Base-by-base conservation (phyloP, 1,284 basidiomycete genomes). In the Waitea zeae region DNA sequence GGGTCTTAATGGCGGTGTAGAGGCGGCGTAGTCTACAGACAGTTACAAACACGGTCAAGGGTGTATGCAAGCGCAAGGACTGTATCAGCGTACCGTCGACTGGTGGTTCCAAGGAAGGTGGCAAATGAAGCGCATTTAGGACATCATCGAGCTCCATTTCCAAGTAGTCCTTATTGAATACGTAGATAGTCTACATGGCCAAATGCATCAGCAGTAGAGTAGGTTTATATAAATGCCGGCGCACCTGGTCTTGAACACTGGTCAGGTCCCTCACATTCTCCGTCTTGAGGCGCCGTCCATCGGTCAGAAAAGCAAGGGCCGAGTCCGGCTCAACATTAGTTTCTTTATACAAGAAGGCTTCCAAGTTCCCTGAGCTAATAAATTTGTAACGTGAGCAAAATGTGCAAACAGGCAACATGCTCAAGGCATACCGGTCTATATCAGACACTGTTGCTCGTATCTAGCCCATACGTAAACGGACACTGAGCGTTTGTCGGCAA, bases 161-260 rank as follows among this genome's bases (percentile, higher is more conserved):
- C 27, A 84, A 61, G 44, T 78, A 79, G 43, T 65, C 59, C 47
- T 80, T 81, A 54, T 83, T 84, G 55, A 80, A 84, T 3, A 83
- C 74, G 46, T 68, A 84, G 40, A 84, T 77, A 6, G 69, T 64
- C 76, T 80, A n/a, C 17, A 3, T 12, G 5, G 1, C 17, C 9
- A 31, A 7, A 14, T 31, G 9, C 7, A 14, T 33, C 17, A 17
- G 29, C 15, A 11, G n/a, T 7, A 30, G 9, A 6, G 6, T 30
- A 30, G 11, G 6, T 9, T 7, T 19, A 36, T 2, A 37, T 7
- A 38, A 36, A 17, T 38, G 29, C 17, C 15, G 31, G 47, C 58
- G 31, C 31, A 79, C 80, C 61, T 82, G 76, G 52, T 79, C 77
- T 43, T 71, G 66, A 18, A 67, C 59, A 33, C 75, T 73, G 26